phyloP scores from a whole-genome alignment of 192 early-diverging fungal species.

The Backusella parvicylindrica region DNA sequence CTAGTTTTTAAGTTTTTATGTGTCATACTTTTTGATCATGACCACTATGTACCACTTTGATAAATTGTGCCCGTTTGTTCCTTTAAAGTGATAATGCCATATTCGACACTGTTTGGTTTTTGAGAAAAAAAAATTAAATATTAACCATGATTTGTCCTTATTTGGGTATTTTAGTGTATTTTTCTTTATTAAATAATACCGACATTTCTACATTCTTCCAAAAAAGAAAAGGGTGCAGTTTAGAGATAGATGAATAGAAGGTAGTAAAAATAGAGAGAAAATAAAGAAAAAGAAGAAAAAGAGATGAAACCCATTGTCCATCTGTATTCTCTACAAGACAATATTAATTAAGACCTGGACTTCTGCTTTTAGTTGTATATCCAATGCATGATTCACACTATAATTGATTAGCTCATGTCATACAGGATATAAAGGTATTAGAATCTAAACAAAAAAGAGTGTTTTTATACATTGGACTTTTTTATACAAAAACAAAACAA shows the following conservation, averaged over 20 bases:
- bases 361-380: not conserved
- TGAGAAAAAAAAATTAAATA: too few species aligned
- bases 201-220: too few species aligned
- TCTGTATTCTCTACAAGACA: not conserved
- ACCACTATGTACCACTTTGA: not conserved
- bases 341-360: not conserved
- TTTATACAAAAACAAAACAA: not conserved
- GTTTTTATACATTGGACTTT: not conserved
- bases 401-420: not conserved
- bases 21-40: too few species aligned
- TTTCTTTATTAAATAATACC: too few species aligned
- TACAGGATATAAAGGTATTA: not conserved
- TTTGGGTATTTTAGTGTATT: too few species aligned
- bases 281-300: not conserved
- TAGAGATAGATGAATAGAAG: not conserved
- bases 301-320: not conserved
- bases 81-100: not conserved
- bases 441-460: not conserved
- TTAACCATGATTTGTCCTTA: too few species aligned
- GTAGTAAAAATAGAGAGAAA: not conserved
- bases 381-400: not conserved
- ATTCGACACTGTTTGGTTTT: not conserved
- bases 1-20: too few species aligned
- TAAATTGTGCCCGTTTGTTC: not conserved
- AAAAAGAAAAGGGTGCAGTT: too few species aligned